phyloP scores from a whole-genome alignment of 2,329 filamentous ascomycete species.

The Pseudocercospora vitis region DNA sequence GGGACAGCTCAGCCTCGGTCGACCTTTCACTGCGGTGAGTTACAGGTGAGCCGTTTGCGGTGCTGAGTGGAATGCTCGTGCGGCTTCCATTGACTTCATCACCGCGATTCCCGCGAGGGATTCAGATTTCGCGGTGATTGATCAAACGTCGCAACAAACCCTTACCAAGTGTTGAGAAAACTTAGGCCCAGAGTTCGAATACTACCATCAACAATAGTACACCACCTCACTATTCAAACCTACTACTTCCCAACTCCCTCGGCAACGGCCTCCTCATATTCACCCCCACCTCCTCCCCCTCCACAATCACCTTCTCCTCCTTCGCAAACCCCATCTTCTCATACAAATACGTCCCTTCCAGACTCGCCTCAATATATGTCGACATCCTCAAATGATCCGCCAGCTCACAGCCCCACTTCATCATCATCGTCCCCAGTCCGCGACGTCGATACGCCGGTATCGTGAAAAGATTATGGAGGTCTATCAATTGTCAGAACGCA shows the following conservation, averaged over 20 bases:
- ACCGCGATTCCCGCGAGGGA: background rate
- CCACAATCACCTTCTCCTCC: background rate
- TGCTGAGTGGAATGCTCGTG: conserved; percentile 9
- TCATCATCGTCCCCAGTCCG: background rate
- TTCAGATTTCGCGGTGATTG: background rate
- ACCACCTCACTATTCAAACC: no score
- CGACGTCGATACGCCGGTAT: background rate
- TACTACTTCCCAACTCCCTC: no score
- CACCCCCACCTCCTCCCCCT: background rate
- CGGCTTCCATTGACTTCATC: background rate
- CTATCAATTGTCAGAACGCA: background rate
- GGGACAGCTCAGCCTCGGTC: conserved; percentile 13
- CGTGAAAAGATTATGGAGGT: background rate
- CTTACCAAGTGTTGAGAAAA: no score
- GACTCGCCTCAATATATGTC: background rate
- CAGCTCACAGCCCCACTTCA: background rate
- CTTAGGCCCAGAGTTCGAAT: no score
- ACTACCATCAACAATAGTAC: no score
- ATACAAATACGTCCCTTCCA: background rate
- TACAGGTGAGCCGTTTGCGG: conserved; percentile 11
- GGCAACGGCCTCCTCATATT: background rate
- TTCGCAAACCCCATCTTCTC: background rate
- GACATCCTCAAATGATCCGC: background rate
- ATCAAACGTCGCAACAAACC: background rate
- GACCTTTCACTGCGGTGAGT: background rate